These are phyloP conservation scores for Russula compacta DNA, from an alignment of 768 basidiomycete genomes.

Conservation along the genomic window DNA sequence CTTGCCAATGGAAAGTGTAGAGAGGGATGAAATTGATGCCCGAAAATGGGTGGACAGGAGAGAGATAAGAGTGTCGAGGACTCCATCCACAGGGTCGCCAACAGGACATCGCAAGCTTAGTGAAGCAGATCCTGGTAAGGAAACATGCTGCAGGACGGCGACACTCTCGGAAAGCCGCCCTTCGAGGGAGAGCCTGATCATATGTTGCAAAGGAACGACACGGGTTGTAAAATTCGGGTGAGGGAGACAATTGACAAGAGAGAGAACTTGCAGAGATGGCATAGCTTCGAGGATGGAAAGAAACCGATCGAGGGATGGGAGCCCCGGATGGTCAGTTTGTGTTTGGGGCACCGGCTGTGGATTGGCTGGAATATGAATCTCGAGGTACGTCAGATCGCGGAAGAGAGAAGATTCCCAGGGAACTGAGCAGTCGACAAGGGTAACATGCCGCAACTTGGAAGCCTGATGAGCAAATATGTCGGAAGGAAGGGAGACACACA, in stretches of 20 bases:
- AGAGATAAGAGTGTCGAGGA: not conserved
- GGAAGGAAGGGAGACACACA: not conserved
- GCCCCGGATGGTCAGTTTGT: not conserved
- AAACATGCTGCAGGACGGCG: not conserved
- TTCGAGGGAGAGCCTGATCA: not conserved
- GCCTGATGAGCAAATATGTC: not conserved
- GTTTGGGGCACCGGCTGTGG: not conserved
- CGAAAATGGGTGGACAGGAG: not conserved
- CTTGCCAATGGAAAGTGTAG: not conserved
- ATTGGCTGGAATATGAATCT: not conserved
- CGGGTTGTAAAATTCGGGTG: not conserved
- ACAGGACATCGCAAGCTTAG: not conserved
- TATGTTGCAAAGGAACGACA: not conserved
- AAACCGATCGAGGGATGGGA: not conserved
- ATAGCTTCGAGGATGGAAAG: not conserved
- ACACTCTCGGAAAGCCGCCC: not conserved
- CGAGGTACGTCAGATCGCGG: not conserved
- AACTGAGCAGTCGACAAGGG: not conserved
- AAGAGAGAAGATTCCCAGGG: not conserved
- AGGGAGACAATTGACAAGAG: slow-evolving; percentile 1
- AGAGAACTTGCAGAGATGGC: not conserved
- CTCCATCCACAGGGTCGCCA: not conserved
- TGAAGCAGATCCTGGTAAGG: not conserved
- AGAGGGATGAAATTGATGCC: not conserved
- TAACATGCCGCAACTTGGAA: not conserved